A percentile compares a stretch with the other conserved stretches of the same genome.
Conservation (phyloP, 805 yeast genomes). For the Candida tallmaniae region DNA sequence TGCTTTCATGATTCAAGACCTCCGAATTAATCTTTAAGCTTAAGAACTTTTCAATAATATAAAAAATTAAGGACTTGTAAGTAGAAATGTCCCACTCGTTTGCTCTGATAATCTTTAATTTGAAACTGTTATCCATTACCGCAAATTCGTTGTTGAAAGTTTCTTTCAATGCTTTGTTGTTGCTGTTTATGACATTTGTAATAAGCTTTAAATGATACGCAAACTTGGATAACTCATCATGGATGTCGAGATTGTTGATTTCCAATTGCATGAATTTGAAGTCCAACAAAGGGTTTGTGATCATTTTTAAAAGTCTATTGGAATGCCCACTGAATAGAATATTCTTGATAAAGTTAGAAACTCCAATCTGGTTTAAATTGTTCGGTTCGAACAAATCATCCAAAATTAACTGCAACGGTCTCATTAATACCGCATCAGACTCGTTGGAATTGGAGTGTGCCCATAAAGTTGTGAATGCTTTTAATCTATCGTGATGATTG, state of each 20-base stretch:
- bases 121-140: constrained; percentile 45
- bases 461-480: constrained; percentile 70
- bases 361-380: constrained; percentile 7
- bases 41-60: constrained; percentile 45
- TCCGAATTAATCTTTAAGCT: constrained; percentile 17
- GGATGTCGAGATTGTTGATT: constrained; percentile 21
- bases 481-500: constrained; percentile 33
- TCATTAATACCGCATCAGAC: constrained; percentile 43
- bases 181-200: constrained; percentile 46
- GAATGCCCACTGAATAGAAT: constrained; percentile 46
- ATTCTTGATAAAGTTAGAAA: constrained; percentile 12
- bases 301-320: constrained; percentile 56
- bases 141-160: constrained; percentile 56
- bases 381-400: constrained; percentile 48
- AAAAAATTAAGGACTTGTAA: constrained; percentile 53
- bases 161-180: constrained; percentile 39
- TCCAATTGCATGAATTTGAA: constrained; percentile 30
- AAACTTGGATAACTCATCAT: constrained; percentile 62
- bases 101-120: constrained; percentile 35
- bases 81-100: constrained; percentile 53
- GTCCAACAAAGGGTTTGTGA: constrained; percentile 49
- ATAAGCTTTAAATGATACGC: constrained; percentile 57
- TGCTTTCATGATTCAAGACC: constrained; percentile 15
- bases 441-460: constrained; percentile 57
- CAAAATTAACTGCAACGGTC: constrained; percentile 63